phyloP scores from a whole-genome alignment of 2,329 filamentous ascomycete species.

The Trichoderma guizhouense region DNA sequence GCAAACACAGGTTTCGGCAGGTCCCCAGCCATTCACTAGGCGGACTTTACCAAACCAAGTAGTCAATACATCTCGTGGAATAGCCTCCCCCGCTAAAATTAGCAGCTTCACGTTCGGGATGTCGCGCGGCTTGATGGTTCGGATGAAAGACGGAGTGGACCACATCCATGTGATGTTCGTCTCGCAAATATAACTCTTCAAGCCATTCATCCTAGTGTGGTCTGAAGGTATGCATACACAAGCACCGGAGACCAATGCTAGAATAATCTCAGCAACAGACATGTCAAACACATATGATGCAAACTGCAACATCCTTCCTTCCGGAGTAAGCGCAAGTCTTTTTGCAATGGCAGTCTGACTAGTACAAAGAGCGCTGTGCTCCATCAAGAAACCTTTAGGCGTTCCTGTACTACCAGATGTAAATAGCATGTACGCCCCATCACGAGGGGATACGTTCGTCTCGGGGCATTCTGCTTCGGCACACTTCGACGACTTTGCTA shows the following conservation, averaged over 20 bases:
- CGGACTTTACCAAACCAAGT: slow-evolving; percentile 5
- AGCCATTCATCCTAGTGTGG: background rate
- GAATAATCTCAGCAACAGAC: background rate
- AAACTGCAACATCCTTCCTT: slow-evolving; percentile 5
- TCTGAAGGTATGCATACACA: slow-evolving; percentile 13
- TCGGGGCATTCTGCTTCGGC: background rate
- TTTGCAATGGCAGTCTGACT: background rate
- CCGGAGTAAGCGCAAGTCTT: background rate
- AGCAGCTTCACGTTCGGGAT: background rate
- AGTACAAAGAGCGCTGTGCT: slow-evolving; percentile 10
- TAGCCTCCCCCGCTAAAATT: slow-evolving; percentile 2
- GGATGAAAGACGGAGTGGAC: background rate
- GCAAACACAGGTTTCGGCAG: slow-evolving; percentile 9
- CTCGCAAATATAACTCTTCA: background rate
- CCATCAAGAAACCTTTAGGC: slow-evolving; percentile 23
- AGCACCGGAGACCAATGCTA: background rate
- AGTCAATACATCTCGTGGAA: background rate
- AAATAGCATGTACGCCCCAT: slow-evolving; percentile 21
- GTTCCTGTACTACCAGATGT: slow-evolving; percentile 22
- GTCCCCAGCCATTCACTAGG: slow-evolving; percentile 4
- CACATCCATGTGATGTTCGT: background rate
- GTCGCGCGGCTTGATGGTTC: slow-evolving; percentile 5
- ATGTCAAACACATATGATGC: slow-evolving; percentile 9
- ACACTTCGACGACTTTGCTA: background rate
- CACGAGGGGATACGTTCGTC: background rate